Evolutionary conservation across 805 yeast species (phyloP).

Genomic region (Tetrapisispora taiwanensis): DNA sequence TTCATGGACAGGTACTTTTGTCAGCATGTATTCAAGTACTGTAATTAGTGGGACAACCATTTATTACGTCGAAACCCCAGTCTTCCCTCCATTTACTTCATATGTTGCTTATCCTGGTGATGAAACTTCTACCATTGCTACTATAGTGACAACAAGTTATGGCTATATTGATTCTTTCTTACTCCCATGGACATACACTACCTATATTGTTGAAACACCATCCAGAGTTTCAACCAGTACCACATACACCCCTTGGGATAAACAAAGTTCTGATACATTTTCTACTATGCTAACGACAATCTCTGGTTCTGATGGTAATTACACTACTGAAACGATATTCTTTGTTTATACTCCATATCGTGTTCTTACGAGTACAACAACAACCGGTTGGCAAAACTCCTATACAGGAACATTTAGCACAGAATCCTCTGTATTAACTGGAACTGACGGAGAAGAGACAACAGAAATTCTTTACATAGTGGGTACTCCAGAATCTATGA

Average conservation of each 20-base stretch:
- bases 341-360: slow-evolving; percentile 5
- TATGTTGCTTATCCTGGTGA: slow-evolving; percentile 1
- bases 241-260: background rate
- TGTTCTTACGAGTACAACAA: background rate
- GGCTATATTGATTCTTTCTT: background rate
- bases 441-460: background rate
- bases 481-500: background rate
- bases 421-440: slow-evolving; percentile 1
- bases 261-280: background rate
- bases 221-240: background rate
- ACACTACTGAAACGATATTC: slow-evolving; percentile 2
- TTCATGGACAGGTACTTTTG: background rate
- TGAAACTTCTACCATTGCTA: background rate
- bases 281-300: background rate
- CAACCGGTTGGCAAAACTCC: background rate
- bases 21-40: background rate
- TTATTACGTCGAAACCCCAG: background rate
- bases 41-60: background rate
- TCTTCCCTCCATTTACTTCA: background rate
- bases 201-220: slow-evolving; percentile 1
- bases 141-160: background rate
- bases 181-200: background rate
- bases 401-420: slow-evolving; percentile 3
- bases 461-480: slow-evolving; percentile 1
- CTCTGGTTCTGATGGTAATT: slow-evolving; percentile 4